A percentile compares a stretch with the other conserved stretches of the same genome.
Conservation (phyloP, 2,329 filamentous ascomycete genomes). For the Pyricularia pennisetigena region DNA sequence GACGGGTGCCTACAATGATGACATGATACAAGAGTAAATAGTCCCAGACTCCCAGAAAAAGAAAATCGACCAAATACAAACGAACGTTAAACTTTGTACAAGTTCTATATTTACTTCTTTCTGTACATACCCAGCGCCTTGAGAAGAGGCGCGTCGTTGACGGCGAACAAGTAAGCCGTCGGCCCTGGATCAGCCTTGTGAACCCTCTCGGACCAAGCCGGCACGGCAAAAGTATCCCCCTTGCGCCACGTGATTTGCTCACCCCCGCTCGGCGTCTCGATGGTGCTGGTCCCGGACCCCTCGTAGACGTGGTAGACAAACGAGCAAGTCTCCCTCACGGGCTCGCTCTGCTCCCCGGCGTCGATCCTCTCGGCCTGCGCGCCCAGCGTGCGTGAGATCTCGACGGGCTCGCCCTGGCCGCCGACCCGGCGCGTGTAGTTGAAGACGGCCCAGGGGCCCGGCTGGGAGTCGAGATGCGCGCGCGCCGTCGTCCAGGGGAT, state of each 20-base stretch:
- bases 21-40: not conserved
- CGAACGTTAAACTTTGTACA: not conserved
- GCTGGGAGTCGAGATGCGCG: constrained; percentile 21
- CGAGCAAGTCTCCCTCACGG: constrained; percentile 34
- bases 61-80: not conserved
- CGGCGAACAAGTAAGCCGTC: constrained; percentile 22
- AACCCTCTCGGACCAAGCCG: constrained; percentile 38
- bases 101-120: not conserved
- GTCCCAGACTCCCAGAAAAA: not conserved
- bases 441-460: constrained; percentile 19
- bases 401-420: constrained; percentile 8
- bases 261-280: constrained; percentile 21
- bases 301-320: constrained; percentile 42
- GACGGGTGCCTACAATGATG: not conserved
- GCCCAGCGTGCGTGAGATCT: constrained; percentile 33
- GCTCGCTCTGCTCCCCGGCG: constrained; percentile 20
- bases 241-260: constrained; percentile 29
- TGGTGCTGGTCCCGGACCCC: constrained; percentile 30
- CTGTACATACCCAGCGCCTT: constrained; percentile 17
- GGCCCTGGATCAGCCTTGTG: constrained; percentile 26
- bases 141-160: constrained; percentile 23
- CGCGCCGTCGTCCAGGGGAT: constrained; percentile 13
- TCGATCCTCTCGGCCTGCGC: constrained; percentile 36
- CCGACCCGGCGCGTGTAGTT: constrained; percentile 24
- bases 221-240: constrained; percentile 43